Evolutionary conservation across 2,329 filamentous ascomycete genomes (phyloP).

Genomic region (Diaporthe sp.): DNA sequence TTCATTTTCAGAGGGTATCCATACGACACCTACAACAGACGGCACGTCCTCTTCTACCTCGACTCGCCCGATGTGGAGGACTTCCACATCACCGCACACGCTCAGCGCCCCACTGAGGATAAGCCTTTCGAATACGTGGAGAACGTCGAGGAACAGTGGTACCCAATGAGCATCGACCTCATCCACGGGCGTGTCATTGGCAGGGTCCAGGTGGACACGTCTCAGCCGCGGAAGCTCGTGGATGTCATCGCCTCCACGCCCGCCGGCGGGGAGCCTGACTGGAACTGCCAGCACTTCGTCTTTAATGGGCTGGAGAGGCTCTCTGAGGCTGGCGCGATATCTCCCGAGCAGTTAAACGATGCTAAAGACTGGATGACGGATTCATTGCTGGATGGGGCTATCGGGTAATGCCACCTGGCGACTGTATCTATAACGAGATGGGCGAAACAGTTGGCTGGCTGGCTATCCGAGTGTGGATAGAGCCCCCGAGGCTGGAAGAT

Average conservation of each 20-base stretch:
- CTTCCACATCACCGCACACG: conserved; percentile 24
- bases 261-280: conserved; percentile 9
- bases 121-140: not conserved
- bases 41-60: conserved; percentile 13
- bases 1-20: conserved; percentile 8
- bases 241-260: conserved; percentile 22
- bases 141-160: not conserved
- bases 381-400: conserved; percentile 3
- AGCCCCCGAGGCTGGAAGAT: too few species aligned
- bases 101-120: not conserved
- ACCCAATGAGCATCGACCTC: not conserved
- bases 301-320: not conserved
- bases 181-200: not conserved
- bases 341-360: not conserved
- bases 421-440: too few species aligned
- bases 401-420: not conserved
- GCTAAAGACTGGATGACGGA: conserved; percentile 22
- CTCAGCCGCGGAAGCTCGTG: not conserved
- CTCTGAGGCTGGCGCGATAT: not conserved
- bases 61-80: conserved; percentile 15
- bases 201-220: not conserved
- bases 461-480: too few species aligned
- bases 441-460: not conserved
- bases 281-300: conserved; percentile 20
- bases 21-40: conserved; percentile 1